Percentiles rank a stretch among this genome's conserved stretches.
phyloP scores from a whole-genome alignment of 345 rosid genomes.

The Hibiscus tridactylites region DNA sequence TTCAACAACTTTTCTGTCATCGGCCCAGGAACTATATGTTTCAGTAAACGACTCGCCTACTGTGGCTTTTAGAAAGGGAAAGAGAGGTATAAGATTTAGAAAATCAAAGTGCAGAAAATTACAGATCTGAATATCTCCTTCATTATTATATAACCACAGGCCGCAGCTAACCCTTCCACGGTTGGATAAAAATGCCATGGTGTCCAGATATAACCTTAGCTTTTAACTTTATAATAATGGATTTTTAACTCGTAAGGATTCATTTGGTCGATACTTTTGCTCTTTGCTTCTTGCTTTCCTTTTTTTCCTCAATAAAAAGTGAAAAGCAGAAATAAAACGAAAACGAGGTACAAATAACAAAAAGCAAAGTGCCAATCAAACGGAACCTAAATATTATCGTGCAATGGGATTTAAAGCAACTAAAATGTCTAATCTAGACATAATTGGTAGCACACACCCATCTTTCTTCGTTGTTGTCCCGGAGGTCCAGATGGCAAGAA shows the following conservation, averaged over 20 bases:
- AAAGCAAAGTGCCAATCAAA: neutral
- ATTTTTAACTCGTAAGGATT: too few relatives aligned
- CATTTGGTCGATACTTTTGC: neutral
- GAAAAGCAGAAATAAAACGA: neutral
- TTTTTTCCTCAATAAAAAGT: neutral
- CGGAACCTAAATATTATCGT: neutral
- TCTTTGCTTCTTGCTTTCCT: neutral
- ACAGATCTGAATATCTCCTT: neutral
- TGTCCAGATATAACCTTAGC: neutral
- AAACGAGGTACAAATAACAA: neutral
- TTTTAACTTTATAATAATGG: neutral
- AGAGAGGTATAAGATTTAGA: neutral
- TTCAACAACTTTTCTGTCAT: neutral
- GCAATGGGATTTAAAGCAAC: conserved; percentile 4
- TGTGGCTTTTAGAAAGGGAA: neutral
- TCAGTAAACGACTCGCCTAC: neutral
- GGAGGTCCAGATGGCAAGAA: conserved; percentile 65
- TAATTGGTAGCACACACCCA: conserved; percentile 40
- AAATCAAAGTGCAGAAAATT: too few relatives aligned
- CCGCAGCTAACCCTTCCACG: neutral
- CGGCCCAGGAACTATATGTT: neutral
- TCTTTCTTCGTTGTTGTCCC: conserved; percentile 69
- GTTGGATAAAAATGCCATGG: neutral
- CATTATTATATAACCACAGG: neutral
- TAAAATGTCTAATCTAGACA: neutral